Conservation (phyloP, 148 eudicot genomes). For the Salicornia ramosissima region DNA sequence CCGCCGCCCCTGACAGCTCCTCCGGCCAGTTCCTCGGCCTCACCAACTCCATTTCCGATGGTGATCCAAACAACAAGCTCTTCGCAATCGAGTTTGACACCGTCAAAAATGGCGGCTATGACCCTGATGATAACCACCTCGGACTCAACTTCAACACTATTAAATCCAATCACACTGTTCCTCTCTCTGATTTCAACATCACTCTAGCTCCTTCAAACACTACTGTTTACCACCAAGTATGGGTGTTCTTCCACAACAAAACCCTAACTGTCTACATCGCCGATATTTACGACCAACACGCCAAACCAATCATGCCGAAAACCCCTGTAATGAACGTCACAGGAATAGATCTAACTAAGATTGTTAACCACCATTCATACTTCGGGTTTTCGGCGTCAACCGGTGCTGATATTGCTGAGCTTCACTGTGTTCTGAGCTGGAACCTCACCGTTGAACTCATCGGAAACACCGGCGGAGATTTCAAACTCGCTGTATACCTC, state of each 20-base stretch:
- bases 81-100: conserved; percentile 85
- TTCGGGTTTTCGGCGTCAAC: conserved; percentile 87
- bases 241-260: conserved; percentile 57
- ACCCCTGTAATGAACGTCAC: conserved; percentile 38
- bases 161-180: conserved; percentile 29
- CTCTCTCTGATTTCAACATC: conserved; percentile 37
- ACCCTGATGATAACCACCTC: conserved; percentile 71
- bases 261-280: conserved; percentile 49
- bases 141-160: conserved; percentile 57
- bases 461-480: background rate
- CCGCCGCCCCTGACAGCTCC: conserved; percentile 36
- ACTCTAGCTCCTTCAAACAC: conserved; percentile 33
- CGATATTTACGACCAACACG: conserved; percentile 17
- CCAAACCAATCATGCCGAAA: conserved; percentile 30
- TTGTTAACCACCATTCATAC: conserved; percentile 46
- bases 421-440: conserved; percentile 82
- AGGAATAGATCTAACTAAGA: conserved; percentile 39
- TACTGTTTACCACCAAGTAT: conserved; percentile 49
- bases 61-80: conserved; percentile 26
- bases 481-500: background rate
- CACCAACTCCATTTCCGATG: conserved; percentile 56
- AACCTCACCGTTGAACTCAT: conserved; percentile 57
- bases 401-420: conserved; percentile 34
- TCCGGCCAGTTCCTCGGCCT: conserved; percentile 60
- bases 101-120: conserved; percentile 36